These are phyloP conservation scores for Cutaneotrichosporon sp. DNA, from an alignment of 1,284 basidiomycete species.

Conservation along the genomic window DNA sequence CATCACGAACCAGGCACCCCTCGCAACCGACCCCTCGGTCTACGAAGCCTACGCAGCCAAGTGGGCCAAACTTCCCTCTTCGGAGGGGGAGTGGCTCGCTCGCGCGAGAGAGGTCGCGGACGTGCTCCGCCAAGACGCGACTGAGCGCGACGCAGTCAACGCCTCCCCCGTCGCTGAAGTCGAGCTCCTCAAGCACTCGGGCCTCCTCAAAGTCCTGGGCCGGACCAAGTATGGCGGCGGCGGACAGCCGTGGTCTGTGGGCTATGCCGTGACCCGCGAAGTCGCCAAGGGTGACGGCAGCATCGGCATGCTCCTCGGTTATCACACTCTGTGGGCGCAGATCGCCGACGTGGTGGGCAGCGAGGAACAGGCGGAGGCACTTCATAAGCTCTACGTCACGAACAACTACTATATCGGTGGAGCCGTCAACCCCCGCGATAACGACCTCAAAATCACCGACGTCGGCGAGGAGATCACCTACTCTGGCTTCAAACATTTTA, in stretches of 20 bases:
- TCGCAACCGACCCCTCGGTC: conserved; percentile 15
- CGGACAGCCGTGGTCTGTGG: conserved; percentile 13
- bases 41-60: conserved; percentile 13
- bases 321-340: conserved; percentile 17
- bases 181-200: conserved; percentile 19
- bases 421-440: conserved; percentile 49
- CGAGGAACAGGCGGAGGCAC: conserved; percentile 8
- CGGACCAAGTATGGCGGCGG: conserved; percentile 14
- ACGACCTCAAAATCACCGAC: conserved; percentile 37
- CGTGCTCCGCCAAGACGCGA: conserved; percentile 8
- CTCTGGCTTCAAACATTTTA: conserved; percentile 48
- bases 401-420: conserved; percentile 39
- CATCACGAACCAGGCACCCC: not conserved
- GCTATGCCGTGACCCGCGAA: conserved; percentile 13
- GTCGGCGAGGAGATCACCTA: conserved; percentile 37
- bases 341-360: conserved; percentile 13
- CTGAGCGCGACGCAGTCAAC: conserved; percentile 15
- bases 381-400: conserved; percentile 10
- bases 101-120: conserved; percentile 15
- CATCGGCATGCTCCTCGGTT: conserved; percentile 17
- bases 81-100: conserved; percentile 11
- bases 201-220: conserved; percentile 14
- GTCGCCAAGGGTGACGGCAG: conserved; percentile 17
- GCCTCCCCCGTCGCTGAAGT: conserved; percentile 19
- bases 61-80: conserved; percentile 6